Evolutionary conservation across 257 asterid genomes (phyloP).

Genomic region (Prunella vulgaris): DNA sequence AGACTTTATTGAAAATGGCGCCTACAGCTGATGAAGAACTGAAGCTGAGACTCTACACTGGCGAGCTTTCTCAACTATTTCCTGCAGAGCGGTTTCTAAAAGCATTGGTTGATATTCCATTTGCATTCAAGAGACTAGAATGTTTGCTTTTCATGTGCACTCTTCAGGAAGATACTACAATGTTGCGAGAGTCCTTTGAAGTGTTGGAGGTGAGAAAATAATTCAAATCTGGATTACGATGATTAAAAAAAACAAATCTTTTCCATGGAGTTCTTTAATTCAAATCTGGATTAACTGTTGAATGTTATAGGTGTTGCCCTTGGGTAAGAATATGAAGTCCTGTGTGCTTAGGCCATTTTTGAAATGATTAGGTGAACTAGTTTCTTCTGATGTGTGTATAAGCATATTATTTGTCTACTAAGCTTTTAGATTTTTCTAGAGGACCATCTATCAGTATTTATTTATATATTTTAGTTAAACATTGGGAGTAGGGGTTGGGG

Average conservation of each 20-base stretch:
- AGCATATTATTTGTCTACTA: background rate
- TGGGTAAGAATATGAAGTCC: background rate
- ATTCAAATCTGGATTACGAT: background rate
- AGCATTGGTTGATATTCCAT: constrained; percentile 73
- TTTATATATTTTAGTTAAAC: background rate
- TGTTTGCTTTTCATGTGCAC: constrained; percentile 69
- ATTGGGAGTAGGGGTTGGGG: background rate
- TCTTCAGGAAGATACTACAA: constrained; percentile 60
- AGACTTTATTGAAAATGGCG: constrained; percentile 74
- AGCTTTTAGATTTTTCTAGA: background rate
- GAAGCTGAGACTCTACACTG: constrained; percentile 68
- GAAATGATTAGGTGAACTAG: no score
- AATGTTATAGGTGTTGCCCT: background rate
- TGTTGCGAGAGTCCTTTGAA: constrained; percentile 52
- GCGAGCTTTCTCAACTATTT: constrained; percentile 85
- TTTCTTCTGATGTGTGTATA: background rate
- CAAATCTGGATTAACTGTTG: background rate
- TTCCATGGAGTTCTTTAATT: background rate
- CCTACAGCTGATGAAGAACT: constrained; percentile 86
- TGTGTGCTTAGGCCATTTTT: background rate
- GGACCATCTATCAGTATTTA: background rate
- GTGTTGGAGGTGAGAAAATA: constrained; percentile 65
- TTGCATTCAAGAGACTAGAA: constrained; percentile 78
- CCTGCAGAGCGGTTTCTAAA: constrained; percentile 87
- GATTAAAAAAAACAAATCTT: no score